Conservation (phyloP, 2,329 filamentous ascomycete species). For the Penicillium sp. region DNA sequence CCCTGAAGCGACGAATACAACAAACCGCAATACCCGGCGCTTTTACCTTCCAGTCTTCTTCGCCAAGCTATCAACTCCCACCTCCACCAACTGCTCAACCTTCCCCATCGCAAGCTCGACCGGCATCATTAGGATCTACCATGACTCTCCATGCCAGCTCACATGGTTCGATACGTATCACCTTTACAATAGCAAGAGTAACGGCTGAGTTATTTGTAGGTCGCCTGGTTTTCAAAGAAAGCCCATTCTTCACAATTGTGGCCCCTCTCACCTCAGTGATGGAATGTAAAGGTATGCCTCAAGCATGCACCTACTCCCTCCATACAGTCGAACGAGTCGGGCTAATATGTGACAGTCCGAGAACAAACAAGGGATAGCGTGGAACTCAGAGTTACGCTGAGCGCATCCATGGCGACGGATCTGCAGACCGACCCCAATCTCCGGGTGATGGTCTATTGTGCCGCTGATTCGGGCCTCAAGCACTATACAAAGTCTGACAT, state of each 20-base stretch:
- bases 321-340: background rate
- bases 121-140: slow-evolving; percentile 29
- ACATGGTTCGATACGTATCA: slow-evolving; percentile 27
- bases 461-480: slow-evolving; percentile 60
- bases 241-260: slow-evolving; percentile 79
- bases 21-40: slow-evolving; percentile 32
- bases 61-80: slow-evolving; percentile 29
- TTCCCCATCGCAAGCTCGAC: slow-evolving; percentile 29
- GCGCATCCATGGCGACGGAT: slow-evolving; percentile 55
- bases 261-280: slow-evolving; percentile 65
- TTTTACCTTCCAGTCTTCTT: slow-evolving; percentile 26
- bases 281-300: slow-evolving; percentile 69
- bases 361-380: slow-evolving; percentile 61
- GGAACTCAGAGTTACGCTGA: slow-evolving; percentile 60
- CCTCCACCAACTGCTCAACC: slow-evolving; percentile 26
- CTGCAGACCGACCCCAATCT: slow-evolving; percentile 63
- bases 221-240: slow-evolving; percentile 65
- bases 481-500: slow-evolving; percentile 67
- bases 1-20: slow-evolving; percentile 35
- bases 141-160: slow-evolving; percentile 34
- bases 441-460: slow-evolving; percentile 82
- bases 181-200: background rate
- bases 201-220: slow-evolving; percentile 43
- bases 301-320: background rate
- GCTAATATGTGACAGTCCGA: slow-evolving; percentile 50